Evolutionary conservation across 768 basidiomycete genomes (phyloP).

Genomic region (Phylloporus sp.): DNA sequence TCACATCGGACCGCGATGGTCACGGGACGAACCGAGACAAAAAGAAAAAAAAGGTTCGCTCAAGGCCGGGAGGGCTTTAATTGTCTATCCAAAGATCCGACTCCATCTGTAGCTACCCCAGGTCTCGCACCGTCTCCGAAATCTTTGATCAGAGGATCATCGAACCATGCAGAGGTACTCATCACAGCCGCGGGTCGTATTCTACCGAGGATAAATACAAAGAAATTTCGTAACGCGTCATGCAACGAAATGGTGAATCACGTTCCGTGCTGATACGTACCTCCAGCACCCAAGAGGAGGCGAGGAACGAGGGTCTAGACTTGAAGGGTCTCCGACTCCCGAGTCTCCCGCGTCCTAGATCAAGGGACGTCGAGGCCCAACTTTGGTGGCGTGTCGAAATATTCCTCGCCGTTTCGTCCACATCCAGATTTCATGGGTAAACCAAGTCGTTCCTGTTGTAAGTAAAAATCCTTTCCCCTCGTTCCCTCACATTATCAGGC

Average conservation of each 20-base stretch:
- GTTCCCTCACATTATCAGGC: too few relatives aligned
- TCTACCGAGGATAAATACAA: neutral
- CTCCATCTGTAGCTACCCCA: neutral
- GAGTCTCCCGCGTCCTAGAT: too few relatives aligned
- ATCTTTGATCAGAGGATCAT: neutral
- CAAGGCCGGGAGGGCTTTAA: neutral
- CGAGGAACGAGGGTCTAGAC: neutral
- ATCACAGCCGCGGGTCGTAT: neutral
- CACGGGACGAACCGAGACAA: constrained; percentile 4
- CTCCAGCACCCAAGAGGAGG: neutral
- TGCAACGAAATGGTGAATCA: neutral
- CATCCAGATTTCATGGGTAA: neutral
- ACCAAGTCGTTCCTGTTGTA: neutral
- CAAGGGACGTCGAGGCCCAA: neutral
- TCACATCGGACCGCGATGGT: neutral
- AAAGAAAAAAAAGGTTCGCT: neutral
- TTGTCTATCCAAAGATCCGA: neutral
- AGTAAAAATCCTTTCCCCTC: neutral
- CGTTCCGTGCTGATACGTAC: neutral
- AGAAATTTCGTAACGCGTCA: neutral
- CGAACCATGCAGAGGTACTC: neutral
- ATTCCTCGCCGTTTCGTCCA: neutral
- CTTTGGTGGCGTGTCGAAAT: neutral
- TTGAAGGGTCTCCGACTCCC: neutral
- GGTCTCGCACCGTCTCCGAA: neutral